Evolutionary conservation across 2,329 filamentous ascomycete genomes (phyloP).

Genomic region (Orbilia ellipsospora): DNA sequence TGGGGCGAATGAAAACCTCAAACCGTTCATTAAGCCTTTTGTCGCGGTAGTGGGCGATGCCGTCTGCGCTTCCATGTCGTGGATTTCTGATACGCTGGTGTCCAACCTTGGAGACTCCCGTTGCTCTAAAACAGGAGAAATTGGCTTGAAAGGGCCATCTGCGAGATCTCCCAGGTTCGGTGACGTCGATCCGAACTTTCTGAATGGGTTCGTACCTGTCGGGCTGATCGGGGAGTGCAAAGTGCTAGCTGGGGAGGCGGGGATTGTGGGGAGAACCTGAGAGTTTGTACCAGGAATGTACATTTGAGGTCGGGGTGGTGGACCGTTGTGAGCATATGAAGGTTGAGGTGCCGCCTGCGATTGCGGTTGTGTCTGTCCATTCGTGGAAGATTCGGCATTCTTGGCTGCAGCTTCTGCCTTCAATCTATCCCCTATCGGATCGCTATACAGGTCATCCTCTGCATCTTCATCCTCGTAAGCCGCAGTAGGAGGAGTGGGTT

Average conservation of each 20-base stretch:
- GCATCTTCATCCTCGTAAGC: constrained; percentile 42
- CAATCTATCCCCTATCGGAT: constrained; percentile 41
- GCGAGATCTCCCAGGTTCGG: constrained; percentile 35
- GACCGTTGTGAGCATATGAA: constrained; percentile 23
- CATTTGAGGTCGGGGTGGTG: constrained; percentile 42
- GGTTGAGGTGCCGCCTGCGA: constrained; percentile 8
- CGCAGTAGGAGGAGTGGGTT: constrained; percentile 37
- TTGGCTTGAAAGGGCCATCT: constrained; percentile 44
- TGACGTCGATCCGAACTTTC: constrained; percentile 41
- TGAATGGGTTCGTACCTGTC: constrained; percentile 42
- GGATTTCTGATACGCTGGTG: constrained; percentile 10
- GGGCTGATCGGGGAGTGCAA: constrained; percentile 44
- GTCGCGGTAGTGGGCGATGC: constrained; percentile 45
- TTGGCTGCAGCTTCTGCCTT: constrained; percentile 44
- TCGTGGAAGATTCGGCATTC: constrained; percentile 10
- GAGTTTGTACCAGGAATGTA: constrained; percentile 52
- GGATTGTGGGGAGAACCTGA: constrained; percentile 48
- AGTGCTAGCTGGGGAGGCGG: constrained; percentile 39
- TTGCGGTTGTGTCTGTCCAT: neutral
- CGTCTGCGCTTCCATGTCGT: constrained; percentile 26
- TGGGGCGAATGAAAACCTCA: constrained; percentile 46
- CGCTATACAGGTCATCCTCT: constrained; percentile 48
- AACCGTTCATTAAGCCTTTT: constrained; percentile 46
- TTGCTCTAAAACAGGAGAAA: constrained; percentile 47
- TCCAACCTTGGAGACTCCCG: constrained; percentile 39